phyloP scores from a whole-genome alignment of 768 basidiomycete genomes.

The Myochromella boudieri region DNA sequence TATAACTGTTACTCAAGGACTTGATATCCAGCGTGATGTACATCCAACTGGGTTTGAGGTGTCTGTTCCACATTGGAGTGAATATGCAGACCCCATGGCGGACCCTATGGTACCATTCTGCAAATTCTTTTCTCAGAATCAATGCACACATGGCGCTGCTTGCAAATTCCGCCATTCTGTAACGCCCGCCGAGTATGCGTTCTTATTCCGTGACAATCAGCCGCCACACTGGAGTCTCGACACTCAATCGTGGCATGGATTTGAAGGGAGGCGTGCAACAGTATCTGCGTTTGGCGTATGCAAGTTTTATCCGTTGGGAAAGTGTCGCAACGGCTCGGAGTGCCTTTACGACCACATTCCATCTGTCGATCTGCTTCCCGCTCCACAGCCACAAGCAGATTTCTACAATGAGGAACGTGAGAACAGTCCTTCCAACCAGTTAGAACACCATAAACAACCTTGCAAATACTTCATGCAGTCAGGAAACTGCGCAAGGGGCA shows the following conservation, averaged over 20 bases:
- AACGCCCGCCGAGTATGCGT: slow-evolving; percentile 34
- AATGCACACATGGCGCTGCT: slow-evolving; percentile 28
- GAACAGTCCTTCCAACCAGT: not conserved
- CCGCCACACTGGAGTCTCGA: slow-evolving; percentile 28
- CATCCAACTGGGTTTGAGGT: too few species aligned
- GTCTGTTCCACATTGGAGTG: slow-evolving; percentile 40
- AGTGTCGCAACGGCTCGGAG: slow-evolving; percentile 35
- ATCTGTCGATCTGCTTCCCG: slow-evolving; percentile 10
- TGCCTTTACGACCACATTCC: slow-evolving; percentile 36
- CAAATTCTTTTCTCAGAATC: slow-evolving; percentile 36
- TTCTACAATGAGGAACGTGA: not conserved
- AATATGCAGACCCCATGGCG: slow-evolving; percentile 41
- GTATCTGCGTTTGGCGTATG: slow-evolving; percentile 23
- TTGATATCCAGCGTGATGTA: too few species aligned
- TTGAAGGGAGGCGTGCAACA: not conserved
- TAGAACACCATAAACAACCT: slow-evolving; percentile 6
- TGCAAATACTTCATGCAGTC: slow-evolving; percentile 22
- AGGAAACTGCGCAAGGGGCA: slow-evolving; percentile 14
- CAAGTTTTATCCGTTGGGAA: slow-evolving; percentile 34
- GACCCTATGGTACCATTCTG: slow-evolving; percentile 35
- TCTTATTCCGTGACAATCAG: slow-evolving; percentile 38
- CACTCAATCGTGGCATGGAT: not conserved
- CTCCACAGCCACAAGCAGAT: not conserved
- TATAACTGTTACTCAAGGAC: too few species aligned
- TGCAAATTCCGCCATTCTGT: slow-evolving; percentile 43